Base-by-base conservation (phyloP, 805 yeast species). In the Hanseniaspora vineae region DNA sequence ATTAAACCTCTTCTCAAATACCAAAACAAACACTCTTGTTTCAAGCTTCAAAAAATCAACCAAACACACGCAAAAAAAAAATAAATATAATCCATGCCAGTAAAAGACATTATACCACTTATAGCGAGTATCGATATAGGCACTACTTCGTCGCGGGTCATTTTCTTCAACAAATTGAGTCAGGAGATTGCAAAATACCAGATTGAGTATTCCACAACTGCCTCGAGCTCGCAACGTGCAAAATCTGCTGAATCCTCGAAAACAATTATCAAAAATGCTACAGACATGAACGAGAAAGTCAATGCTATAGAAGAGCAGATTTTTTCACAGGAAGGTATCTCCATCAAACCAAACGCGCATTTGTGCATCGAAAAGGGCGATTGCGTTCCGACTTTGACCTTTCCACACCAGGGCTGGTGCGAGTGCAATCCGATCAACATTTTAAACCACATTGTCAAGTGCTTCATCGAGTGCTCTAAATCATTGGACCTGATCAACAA, bases 401-500 rank as follows among this genome's bases (percentile, higher is more conserved):
- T 80, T 62, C 90, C 92, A 2, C 75, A 77, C 53, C 88, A 90
- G 2, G 92, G 94, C 32, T 88, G 96, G 96, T 92, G 87, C 35
- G 96, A 89, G 67, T 88, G 92, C 66, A 83, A 84, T 70, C 96
- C 96, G 11, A 75, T 76, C 46, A 88, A 82, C 62, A 79, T 89
- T 43, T 71, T 87, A 18, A 82, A 81, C 52, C 82, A 87, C 57
- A 89, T 88, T 29, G 73, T 81, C 39, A 83, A 81, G 59, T 89
- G 97, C 69, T 68, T 89, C 35, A 80, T 80, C 43, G 78, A 79
- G 20, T 77, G 84, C 57, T 65, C 80, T 54, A 68, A 74, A 42
- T 68, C 78, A 31, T 67, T 82, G 55, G 72, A 81, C 51, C 70
- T 69, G 48, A 61, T 78, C 54, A 81, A 82, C 65, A 67, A 72